A percentile compares a stretch with the other conserved stretches of the same genome.
Conservation (phyloP, 345 rosid species). For the Xanthoceras sorbifolium region DNA sequence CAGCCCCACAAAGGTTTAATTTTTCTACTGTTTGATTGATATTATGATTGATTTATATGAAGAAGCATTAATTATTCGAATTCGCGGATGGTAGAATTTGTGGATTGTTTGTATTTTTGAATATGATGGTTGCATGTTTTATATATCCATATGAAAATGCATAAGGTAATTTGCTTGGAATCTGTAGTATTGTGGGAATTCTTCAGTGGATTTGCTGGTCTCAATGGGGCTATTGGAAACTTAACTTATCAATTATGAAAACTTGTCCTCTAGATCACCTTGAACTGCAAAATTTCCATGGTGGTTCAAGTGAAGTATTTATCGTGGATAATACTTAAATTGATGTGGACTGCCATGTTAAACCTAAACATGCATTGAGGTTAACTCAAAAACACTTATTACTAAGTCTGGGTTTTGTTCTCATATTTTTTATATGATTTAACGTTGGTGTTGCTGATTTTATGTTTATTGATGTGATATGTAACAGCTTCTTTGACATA, state of each 20-base stretch:
- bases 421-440: neutral
- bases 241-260: too few species aligned
- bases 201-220: neutral
- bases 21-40: slow-evolving; percentile 3
- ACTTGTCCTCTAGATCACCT: too few species aligned
- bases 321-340: neutral
- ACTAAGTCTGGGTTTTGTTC: neutral
- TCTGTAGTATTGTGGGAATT: neutral
- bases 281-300: too few species aligned
- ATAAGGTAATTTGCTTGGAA: neutral
- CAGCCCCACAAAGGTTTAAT: slow-evolving; percentile 32
- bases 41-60: neutral
- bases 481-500: neutral
- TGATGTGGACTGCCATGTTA: neutral
- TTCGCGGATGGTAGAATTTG: neutral
- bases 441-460: neutral
- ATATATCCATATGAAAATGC: neutral
- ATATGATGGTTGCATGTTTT: neutral
- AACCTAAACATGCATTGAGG: neutral
- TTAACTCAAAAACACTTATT: neutral
- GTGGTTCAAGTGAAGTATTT: neutral
- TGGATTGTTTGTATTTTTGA: neutral
- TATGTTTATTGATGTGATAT: neutral
- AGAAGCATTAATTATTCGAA: neutral
- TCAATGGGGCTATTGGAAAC: neutral